These are phyloP conservation scores for Phytophthora cactorum DNA, from an alignment of 352 stramenopile species.

Conservation along the genomic window DNA sequence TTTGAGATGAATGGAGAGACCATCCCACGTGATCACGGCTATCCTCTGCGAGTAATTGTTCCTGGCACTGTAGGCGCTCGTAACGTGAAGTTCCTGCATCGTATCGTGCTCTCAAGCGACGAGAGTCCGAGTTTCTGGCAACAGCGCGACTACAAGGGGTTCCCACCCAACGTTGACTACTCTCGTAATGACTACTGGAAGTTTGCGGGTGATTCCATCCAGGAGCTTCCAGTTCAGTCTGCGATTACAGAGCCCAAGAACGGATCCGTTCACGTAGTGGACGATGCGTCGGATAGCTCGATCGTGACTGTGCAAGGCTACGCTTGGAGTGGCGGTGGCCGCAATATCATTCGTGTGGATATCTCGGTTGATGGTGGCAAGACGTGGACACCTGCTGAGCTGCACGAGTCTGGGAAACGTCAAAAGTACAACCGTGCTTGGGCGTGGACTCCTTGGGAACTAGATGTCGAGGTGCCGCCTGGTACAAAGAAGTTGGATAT, in stretches of 20 bases:
- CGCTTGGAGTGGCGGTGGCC: conserved; percentile 94
- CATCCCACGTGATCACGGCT: conserved; percentile 96
- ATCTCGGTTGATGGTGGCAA: conserved; percentile 94
- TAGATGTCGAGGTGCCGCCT: conserved; percentile 89
- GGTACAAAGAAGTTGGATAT: conserved; percentile 88
- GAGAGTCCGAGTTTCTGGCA: conserved; percentile 93
- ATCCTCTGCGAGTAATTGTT: conserved; percentile 96
- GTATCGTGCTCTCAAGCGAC: conserved; percentile 84
- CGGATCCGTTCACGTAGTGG: conserved; percentile 45
- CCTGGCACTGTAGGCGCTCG: conserved; percentile 95
- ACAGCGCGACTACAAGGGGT: conserved; percentile 93
- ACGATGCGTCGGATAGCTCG: conserved; percentile 68
- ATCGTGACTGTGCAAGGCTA: conserved; percentile 93
- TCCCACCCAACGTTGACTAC: conserved; percentile 89
- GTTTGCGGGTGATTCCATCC: conserved; percentile 88
- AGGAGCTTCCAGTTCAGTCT: conserved; percentile 92
- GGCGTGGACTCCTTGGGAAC: conserved; percentile 97
- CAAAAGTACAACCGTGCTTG: conserved; percentile 93
- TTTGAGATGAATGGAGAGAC: conserved; percentile 98
- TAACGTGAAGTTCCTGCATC: conserved; percentile 97
- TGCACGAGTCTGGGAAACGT: conserved; percentile 82
- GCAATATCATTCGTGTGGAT: conserved; percentile 97
- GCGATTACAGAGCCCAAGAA: conserved; percentile 90
- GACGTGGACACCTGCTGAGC: conserved; percentile 92
- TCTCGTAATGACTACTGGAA: conserved; percentile 85